phyloP scores from a whole-genome alignment of 257 asterid genomes.

The Solanum appendiculatum region DNA sequence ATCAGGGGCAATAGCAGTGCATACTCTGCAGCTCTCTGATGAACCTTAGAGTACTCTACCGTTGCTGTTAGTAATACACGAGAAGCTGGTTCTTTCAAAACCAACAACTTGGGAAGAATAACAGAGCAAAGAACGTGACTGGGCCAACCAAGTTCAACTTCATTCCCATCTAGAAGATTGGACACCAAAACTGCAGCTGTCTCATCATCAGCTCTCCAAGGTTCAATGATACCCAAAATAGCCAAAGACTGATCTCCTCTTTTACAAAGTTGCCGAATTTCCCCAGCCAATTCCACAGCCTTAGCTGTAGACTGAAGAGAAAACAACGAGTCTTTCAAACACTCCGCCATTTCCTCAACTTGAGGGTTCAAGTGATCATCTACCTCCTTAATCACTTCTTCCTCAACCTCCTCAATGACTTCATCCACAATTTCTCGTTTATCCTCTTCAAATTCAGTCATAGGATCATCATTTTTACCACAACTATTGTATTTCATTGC shows the following conservation, averaged over 20 bases:
- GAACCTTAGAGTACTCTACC: conserved; percentile 53
- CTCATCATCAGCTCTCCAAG: conserved; percentile 71
- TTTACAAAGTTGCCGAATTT: conserved; percentile 36
- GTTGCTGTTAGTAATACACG: conserved; percentile 37
- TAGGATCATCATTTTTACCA: conserved; percentile 19
- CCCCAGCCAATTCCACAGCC: conserved; percentile 33
- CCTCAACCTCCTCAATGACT: conserved; percentile 20
- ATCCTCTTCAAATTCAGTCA: conserved; percentile 15
- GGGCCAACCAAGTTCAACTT: conserved; percentile 45
- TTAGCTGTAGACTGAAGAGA: conserved; percentile 27
- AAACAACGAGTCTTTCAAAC: conserved; percentile 21
- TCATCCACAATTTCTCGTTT: conserved; percentile 22
- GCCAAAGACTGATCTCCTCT: conserved; percentile 18
- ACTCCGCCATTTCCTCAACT: conserved; percentile 24
- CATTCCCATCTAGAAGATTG: conserved; percentile 24
- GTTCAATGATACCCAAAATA: conserved; percentile 43
- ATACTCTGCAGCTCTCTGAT: conserved; percentile 55
- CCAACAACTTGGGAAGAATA: conserved; percentile 57
- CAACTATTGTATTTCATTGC: conserved; percentile 12
- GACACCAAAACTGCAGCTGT: conserved; percentile 45
- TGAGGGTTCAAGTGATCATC: conserved; percentile 21
- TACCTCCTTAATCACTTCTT: conserved; percentile 4
- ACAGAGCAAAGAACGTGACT: conserved; percentile 51
- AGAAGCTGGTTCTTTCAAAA: conserved; percentile 39
- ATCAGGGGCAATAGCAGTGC: conserved; percentile 52